Conservation (phyloP, 108 stramenopile genomes). For the Discostella pseudostelligera region DNA sequence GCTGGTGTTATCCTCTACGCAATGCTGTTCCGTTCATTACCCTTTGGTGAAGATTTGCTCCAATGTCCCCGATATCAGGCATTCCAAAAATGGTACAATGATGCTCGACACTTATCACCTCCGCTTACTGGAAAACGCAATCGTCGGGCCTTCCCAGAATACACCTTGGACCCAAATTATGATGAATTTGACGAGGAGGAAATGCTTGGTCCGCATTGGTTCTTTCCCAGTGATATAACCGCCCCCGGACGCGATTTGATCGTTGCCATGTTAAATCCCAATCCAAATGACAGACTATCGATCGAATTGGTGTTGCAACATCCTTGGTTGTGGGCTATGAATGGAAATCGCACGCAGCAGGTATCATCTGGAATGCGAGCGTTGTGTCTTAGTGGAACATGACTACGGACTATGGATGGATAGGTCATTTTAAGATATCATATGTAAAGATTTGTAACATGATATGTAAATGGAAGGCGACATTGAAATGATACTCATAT, state of each 20-base stretch:
- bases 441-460: too few species aligned
- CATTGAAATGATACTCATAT: too few species aligned
- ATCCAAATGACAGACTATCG: conserved; percentile 63
- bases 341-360: neutral
- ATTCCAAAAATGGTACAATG: conserved; percentile 83
- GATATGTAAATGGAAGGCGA: too few species aligned
- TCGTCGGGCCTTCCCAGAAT: conserved; percentile 56
- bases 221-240: conserved; percentile 67
- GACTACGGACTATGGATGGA: neutral
- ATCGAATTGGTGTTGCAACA: conserved; percentile 73
- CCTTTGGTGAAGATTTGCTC: conserved; percentile 86
- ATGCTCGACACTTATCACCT: conserved; percentile 51
- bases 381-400: conserved; percentile 26
- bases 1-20: conserved; percentile 93
- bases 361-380: conserved; percentile 3
- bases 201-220: conserved; percentile 82
- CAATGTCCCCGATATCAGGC: conserved; percentile 88
- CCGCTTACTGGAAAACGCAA: conserved; percentile 36
- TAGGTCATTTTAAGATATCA: neutral
- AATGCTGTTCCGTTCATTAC: conserved; percentile 85
- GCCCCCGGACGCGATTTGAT: conserved; percentile 77
- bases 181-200: conserved; percentile 70
- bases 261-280: conserved; percentile 86
- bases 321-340: conserved; percentile 57
- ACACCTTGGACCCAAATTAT: conserved; percentile 60